A percentile compares a stretch with the other conserved stretches of the same genome.
phyloP scores from a whole-genome alignment of 768 basidiomycete genomes.

The Roridomyces roridus region DNA sequence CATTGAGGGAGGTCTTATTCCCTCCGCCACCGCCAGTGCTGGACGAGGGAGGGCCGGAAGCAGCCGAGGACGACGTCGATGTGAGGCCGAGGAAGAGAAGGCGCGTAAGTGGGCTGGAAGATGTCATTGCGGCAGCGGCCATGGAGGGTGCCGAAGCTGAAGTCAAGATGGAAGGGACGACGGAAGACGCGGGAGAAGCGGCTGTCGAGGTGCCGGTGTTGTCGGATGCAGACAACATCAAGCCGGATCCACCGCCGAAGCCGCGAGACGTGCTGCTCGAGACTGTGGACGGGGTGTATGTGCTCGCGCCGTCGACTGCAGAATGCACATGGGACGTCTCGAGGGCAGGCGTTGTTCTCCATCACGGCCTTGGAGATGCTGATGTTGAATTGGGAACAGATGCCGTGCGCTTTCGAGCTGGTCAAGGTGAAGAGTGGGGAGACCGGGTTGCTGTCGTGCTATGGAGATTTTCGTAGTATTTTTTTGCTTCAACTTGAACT shows the following conservation, averaged over 20 bases:
- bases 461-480: not conserved
- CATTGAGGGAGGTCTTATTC: not conserved
- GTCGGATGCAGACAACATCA: not conserved
- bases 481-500: too few relatives aligned
- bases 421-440: not conserved
- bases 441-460: not conserved
- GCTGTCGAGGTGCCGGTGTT: not conserved
- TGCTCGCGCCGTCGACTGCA: not conserved
- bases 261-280: constrained; percentile 9
- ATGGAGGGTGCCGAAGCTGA: not conserved
- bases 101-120: constrained; percentile 16
- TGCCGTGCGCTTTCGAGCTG: constrained; percentile 8
- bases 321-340: constrained; percentile 7
- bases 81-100: constrained; percentile 19
- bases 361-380: constrained; percentile 4
- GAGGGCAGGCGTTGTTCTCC: not conserved
- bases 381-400: constrained; percentile 10
- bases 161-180: not conserved
- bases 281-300: not conserved
- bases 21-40: not conserved
- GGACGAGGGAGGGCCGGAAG: not conserved
- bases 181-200: not conserved
- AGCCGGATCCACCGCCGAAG: not conserved
- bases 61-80: not conserved
- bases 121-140: constrained; percentile 13